Conservation (phyloP, 2,329 filamentous ascomycete genomes). For the Trichophyton verrucosum region DNA sequence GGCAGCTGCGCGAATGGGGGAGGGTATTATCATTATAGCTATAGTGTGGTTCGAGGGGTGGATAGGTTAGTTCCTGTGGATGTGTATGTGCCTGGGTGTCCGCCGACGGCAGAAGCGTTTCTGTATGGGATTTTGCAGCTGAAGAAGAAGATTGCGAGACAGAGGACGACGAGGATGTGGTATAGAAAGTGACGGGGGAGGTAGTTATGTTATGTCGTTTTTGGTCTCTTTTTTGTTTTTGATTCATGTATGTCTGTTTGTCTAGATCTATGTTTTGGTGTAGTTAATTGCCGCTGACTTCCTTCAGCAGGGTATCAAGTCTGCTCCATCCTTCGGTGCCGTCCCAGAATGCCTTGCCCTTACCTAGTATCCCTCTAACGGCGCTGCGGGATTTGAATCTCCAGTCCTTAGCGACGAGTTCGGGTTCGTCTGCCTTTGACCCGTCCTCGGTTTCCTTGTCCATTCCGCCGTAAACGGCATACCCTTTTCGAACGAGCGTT, state of each 20-base stretch:
- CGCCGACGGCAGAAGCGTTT: conserved; percentile 41
- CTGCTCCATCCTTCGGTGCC: conserved; percentile 40
- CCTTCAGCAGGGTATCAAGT: conserved; percentile 28
- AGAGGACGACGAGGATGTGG: conserved; percentile 41
- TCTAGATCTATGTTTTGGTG: background rate
- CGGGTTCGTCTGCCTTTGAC: conserved; percentile 28
- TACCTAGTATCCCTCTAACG: conserved; percentile 68
- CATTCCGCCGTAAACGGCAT: conserved; percentile 63
- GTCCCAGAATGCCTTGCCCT: conserved; percentile 73
- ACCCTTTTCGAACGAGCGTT: conserved; percentile 59
- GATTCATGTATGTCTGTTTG: background rate
- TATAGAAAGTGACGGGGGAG: conserved; percentile 34
- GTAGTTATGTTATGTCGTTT: background rate
- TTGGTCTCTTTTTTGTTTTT: background rate
- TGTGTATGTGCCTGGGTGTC: conserved; percentile 66
- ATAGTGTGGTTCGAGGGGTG: conserved; percentile 61
- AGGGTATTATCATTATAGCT: conserved; percentile 79
- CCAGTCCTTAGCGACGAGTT: conserved; percentile 67
- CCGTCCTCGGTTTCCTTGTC: conserved; percentile 42
- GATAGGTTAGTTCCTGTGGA: conserved; percentile 69
- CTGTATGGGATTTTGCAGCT: conserved; percentile 58
- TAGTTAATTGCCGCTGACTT: conserved; percentile 20
- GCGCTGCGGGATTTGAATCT: conserved; percentile 78
- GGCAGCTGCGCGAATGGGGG: conserved; percentile 74
- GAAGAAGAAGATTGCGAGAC: conserved; percentile 59